Evolutionary conservation across 805 yeast species (phyloP).

Genomic region (Teunomyces aglyptinius): DNA sequence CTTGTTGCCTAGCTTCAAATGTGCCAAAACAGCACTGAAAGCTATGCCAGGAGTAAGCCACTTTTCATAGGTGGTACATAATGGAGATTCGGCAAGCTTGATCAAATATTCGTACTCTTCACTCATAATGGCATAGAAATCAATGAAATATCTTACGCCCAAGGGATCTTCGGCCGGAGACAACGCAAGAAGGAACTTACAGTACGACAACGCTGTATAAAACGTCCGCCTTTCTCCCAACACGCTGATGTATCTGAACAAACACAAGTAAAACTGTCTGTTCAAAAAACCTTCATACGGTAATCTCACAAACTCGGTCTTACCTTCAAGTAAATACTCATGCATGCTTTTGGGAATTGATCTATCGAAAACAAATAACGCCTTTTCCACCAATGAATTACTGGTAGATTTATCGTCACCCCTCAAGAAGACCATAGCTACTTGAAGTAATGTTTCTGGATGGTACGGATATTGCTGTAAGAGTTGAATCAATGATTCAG

Average conservation of each 20-base stretch:
- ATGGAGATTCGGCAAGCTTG: constrained; percentile 54
- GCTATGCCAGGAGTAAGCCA: constrained; percentile 77
- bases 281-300: constrained; percentile 77
- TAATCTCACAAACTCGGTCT: constrained; percentile 58
- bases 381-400: constrained; percentile 72
- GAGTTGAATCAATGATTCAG: constrained; percentile 62
- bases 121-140: constrained; percentile 67
- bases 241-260: constrained; percentile 68
- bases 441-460: constrained; percentile 74
- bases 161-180: constrained; percentile 80
- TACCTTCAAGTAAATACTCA: constrained; percentile 43
- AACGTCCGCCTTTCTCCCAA: constrained; percentile 77
- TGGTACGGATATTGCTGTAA: constrained; percentile 69
- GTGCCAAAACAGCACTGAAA: constrained; percentile 65
- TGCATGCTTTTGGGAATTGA: constrained; percentile 60
- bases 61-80: constrained; percentile 53
- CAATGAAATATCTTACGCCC: constrained; percentile 81
- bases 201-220: constrained; percentile 72
- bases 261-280: constrained; percentile 70
- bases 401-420: constrained; percentile 70
- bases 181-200: constrained; percentile 66
- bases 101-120: constrained; percentile 63
- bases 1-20: constrained; percentile 40
- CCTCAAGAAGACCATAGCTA: constrained; percentile 67
- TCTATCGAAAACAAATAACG: constrained; percentile 77